Conservation (phyloP, 805 yeast genomes). For the Millerago galiae region DNA sequence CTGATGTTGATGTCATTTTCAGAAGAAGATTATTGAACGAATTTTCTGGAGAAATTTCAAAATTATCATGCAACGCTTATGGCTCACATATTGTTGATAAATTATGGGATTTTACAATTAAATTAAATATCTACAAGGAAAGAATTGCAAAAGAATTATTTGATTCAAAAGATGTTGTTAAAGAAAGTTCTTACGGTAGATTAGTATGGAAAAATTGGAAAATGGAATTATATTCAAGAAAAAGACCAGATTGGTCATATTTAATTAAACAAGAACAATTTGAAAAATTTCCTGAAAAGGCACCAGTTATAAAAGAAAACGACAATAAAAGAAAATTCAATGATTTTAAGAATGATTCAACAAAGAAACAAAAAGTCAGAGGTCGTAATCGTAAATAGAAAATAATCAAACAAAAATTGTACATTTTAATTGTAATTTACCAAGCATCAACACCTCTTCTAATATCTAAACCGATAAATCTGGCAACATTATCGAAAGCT, state of each 20-base stretch:
- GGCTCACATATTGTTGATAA: conserved; percentile 89
- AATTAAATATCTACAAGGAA: conserved; percentile 79
- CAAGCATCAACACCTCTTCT: conserved; percentile 49
- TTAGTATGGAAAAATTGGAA: conserved; percentile 95
- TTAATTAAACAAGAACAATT: conserved; percentile 48
- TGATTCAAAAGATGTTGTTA: conserved; percentile 57
- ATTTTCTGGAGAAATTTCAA: conserved; percentile 48
- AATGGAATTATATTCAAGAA: conserved; percentile 71
- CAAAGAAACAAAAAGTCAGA: conserved; percentile 23
- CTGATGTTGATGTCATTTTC: conserved; percentile 42
- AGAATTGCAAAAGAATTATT: conserved; percentile 66
- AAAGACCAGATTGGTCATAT: conserved; percentile 77
- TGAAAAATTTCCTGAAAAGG: conserved; percentile 33
- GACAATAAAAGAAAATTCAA: conserved; percentile 14
- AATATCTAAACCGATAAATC: conserved; percentile 56
- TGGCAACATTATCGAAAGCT: conserved; percentile 57
- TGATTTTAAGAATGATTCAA: not conserved
- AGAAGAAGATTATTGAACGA: conserved; percentile 67
- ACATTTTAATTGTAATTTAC: conserved; percentile 24
- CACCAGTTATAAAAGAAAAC: conserved; percentile 15
- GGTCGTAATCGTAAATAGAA: conserved; percentile 22
- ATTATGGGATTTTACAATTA: conserved; percentile 72
- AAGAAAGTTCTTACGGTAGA: conserved; percentile 82
- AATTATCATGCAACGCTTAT: conserved; percentile 73
- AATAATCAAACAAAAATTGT: not conserved